These are phyloP conservation scores for Pyrenochaeta sp. DNA, from an alignment of 2,329 filamentous ascomycete species.

Conservation along the genomic window DNA sequence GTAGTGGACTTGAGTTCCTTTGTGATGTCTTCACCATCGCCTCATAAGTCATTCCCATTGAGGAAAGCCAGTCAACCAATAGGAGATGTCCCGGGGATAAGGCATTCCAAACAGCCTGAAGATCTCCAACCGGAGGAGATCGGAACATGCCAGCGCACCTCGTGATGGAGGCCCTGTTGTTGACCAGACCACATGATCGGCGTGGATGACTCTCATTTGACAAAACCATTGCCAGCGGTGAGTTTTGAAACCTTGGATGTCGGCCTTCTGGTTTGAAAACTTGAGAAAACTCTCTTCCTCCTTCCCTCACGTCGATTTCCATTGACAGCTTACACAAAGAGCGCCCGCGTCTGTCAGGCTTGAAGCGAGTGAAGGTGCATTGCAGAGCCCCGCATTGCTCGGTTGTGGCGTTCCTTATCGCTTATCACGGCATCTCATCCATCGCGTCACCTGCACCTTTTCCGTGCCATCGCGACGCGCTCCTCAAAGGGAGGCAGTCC, in stretches of 20 bases:
- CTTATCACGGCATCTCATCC: slow-evolving; percentile 23
- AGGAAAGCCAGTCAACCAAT: no score
- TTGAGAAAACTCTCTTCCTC: no score
- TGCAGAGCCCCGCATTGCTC: slow-evolving; percentile 15
- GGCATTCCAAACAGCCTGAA: no score
- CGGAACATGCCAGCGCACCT: slow-evolving; percentile 29
- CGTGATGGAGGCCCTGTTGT: slow-evolving; percentile 24
- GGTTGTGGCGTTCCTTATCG: slow-evolving; percentile 35
- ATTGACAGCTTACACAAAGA: no score
- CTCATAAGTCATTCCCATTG: no score
- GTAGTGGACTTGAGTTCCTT: no score
- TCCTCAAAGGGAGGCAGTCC: slow-evolving; percentile 13
- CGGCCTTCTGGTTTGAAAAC: not conserved
- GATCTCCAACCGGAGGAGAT: slow-evolving; percentile 11
- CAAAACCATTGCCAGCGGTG: slow-evolving; percentile 1
- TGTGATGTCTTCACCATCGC: no score
- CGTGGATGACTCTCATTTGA: slow-evolving; percentile 12
- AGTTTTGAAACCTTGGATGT: not conserved
- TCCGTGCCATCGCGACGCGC: slow-evolving; percentile 7
- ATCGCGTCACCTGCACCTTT: slow-evolving; percentile 30
- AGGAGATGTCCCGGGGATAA: no score
- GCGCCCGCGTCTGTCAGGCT: fast-evolving
- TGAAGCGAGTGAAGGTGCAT: slow-evolving; percentile 3
- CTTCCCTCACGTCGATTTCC: no score
- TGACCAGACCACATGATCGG: slow-evolving; percentile 23